phyloP scores from a whole-genome alignment of 495 filamentous ascomycete genomes.

The Saxophila tyrrhenica region DNA sequence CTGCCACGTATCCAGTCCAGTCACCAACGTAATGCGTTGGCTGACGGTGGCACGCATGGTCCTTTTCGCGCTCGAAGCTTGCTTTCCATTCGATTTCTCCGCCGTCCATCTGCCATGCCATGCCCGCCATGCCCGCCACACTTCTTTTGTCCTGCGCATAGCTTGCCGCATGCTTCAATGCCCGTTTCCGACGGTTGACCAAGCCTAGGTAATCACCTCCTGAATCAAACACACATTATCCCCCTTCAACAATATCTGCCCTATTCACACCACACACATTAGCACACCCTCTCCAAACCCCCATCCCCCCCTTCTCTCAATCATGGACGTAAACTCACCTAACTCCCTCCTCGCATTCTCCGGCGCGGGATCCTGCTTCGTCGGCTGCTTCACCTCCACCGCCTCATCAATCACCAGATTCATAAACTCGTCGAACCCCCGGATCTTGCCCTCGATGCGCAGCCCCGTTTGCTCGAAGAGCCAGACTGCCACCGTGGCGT shows the following conservation, averaged over 20 bases:
- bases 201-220: constrained; percentile 1
- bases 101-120: too few relatives aligned
- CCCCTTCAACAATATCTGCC: constrained; percentile 92
- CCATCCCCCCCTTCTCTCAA: neutral
- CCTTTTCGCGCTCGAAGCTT: too few relatives aligned
- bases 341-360: constrained; percentile 62
- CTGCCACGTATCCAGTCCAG: too few relatives aligned
- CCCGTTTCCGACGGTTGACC: too few relatives aligned
- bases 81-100: too few relatives aligned
- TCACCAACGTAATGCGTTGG: too few relatives aligned
- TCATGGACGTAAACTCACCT: constrained; percentile 47
- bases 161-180: too few relatives aligned
- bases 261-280: constrained; percentile 34
- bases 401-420: constrained; percentile 95
- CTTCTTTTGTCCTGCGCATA: too few relatives aligned
- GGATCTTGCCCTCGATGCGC: constrained; percentile 86
- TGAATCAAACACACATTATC: constrained; percentile 60
- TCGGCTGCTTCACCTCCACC: constrained; percentile 76
- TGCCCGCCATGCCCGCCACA: too few relatives aligned
- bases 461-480: constrained; percentile 90
- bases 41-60: too few relatives aligned
- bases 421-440: constrained; percentile 99
- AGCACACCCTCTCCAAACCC: neutral
- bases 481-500: constrained; percentile 84
- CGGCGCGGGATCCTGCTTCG: constrained; percentile 39